Conservation (phyloP, 495 filamentous ascomycete species). For the Chaetomium cochliodes region DNA sequence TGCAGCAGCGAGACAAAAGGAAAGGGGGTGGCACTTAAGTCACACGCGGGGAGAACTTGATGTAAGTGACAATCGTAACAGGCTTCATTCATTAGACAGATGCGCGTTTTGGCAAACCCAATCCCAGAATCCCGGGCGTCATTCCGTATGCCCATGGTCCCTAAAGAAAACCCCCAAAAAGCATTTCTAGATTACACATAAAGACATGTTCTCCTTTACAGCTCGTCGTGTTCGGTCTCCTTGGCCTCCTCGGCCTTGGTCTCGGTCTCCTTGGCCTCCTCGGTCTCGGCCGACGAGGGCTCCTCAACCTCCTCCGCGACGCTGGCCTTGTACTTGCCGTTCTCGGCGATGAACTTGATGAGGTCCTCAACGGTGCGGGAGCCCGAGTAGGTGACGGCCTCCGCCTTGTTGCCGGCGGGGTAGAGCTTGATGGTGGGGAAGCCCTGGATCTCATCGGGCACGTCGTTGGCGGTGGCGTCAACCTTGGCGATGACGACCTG, state of each 20-base stretch:
- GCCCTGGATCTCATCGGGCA: conserved; percentile 92
- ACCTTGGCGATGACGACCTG: conserved; percentile 97
- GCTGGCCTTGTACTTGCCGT: conserved; percentile 79
- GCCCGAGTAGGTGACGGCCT: conserved; percentile 83
- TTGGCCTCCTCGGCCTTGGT: conserved; percentile 36
- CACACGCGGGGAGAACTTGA: background rate
- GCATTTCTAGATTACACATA: conserved; percentile 30
- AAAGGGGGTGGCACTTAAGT: conserved; percentile 2
- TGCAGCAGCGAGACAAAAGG: background rate
- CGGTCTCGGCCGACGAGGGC: conserved; percentile 40
- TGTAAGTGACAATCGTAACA: background rate
- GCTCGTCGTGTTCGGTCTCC: conserved; percentile 60
- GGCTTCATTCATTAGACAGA: conserved; percentile 28
- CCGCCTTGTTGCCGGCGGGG: conserved; percentile 82
- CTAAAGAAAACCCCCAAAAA: conserved; percentile 31
- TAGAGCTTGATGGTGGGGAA: conserved; percentile 99
- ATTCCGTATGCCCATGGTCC: conserved; percentile 23
- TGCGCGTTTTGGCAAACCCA: conserved; percentile 36
- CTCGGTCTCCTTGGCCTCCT: conserved; percentile 44
- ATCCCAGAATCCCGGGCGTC: conserved; percentile 24
- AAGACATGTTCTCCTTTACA: conserved; percentile 48
- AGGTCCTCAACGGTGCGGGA: conserved; percentile 92
- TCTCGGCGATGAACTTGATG: conserved; percentile 88
- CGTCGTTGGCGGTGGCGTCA: conserved; percentile 94
- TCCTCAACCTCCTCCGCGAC: conserved; percentile 57